These are phyloP conservation scores for Aureobasidium melanogenum DNA, from an alignment of 2,329 filamentous ascomycete species.

Conservation along the genomic window DNA sequence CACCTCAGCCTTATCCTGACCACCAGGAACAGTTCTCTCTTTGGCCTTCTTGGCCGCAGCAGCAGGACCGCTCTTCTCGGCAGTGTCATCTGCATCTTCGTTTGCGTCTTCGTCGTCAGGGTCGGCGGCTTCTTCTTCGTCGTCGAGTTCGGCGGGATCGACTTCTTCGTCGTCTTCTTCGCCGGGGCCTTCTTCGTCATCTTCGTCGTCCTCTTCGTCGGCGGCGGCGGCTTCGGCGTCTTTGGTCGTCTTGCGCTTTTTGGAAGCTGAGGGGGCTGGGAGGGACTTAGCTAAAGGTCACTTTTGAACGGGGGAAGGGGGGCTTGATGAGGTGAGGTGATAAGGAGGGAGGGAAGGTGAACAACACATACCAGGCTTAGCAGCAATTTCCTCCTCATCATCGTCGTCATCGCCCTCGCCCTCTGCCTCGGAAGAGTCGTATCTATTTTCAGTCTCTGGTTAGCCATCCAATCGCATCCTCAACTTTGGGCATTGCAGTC, in stretches of 20 bases:
- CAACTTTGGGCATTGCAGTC: not conserved
- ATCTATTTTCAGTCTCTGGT: constrained; percentile 5
- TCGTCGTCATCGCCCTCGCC: constrained; percentile 10
- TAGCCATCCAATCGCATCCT: not conserved
- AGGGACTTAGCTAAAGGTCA: not conserved
- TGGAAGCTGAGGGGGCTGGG: not conserved
- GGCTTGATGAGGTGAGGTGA: too few species aligned
- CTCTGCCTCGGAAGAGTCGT: constrained; percentile 15
- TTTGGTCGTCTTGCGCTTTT: constrained; percentile 7
- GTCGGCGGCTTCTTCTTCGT: constrained; percentile 16
- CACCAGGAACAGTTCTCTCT: constrained; percentile 19
- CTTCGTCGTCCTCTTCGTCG: constrained; percentile 16
- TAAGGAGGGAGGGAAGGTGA: not conserved
- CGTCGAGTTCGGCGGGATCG: constrained; percentile 17
- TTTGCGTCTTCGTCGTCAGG: constrained; percentile 17
- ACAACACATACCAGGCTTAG: not conserved
- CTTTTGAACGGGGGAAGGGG: not conserved
- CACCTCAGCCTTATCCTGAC: not conserved
- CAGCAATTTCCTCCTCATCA: not conserved
- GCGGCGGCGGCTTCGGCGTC: constrained; percentile 11
- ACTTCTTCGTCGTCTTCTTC: not conserved
- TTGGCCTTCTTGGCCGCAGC: constrained; percentile 23
- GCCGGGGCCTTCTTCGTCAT: constrained; percentile 11
- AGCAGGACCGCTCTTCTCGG: constrained; percentile 21
- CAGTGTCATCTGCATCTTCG: constrained; percentile 21